Conservation (phyloP, 2,329 filamentous ascomycete species). For the Akanthomyces uredinophilus region DNA sequence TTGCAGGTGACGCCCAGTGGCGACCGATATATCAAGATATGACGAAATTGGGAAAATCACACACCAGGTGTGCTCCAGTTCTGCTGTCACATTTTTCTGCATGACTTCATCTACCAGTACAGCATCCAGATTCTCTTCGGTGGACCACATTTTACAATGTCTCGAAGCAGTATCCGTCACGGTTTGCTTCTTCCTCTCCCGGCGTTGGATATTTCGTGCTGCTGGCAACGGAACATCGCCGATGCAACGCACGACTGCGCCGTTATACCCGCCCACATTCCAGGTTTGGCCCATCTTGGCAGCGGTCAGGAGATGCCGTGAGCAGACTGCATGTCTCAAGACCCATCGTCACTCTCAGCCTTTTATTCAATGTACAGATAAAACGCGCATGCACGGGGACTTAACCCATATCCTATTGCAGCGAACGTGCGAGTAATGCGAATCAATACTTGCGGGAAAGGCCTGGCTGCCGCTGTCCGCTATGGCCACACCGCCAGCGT, state of each 20-base stretch:
- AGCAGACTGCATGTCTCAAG: not conserved
- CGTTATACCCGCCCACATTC: not conserved
- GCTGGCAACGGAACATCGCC: not conserved
- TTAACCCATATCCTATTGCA: not conserved
- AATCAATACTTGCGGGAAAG: not conserved
- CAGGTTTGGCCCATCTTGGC: not conserved
- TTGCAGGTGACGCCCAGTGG: not conserved
- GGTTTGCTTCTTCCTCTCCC: not conserved
- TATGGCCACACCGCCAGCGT: not conserved
- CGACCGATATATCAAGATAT: not conserved
- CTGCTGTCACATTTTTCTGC: not conserved
- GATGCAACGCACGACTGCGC: constrained; percentile 1
- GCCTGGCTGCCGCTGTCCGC: not conserved
- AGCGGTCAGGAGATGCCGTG: not conserved
- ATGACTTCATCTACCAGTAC: not conserved
- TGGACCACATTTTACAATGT: not conserved
- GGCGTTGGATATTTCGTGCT: not conserved
- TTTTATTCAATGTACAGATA: not conserved
- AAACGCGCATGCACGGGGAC: not conserved
- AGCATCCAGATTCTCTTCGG: not conserved
- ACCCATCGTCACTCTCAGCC: not conserved
- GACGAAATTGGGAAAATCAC: not conserved
- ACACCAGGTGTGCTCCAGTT: not conserved
- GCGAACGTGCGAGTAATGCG: not conserved
- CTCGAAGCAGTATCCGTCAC: not conserved